Base-by-base conservation (phyloP, 805 yeast species). In the Yarrowia sp. region DNA sequence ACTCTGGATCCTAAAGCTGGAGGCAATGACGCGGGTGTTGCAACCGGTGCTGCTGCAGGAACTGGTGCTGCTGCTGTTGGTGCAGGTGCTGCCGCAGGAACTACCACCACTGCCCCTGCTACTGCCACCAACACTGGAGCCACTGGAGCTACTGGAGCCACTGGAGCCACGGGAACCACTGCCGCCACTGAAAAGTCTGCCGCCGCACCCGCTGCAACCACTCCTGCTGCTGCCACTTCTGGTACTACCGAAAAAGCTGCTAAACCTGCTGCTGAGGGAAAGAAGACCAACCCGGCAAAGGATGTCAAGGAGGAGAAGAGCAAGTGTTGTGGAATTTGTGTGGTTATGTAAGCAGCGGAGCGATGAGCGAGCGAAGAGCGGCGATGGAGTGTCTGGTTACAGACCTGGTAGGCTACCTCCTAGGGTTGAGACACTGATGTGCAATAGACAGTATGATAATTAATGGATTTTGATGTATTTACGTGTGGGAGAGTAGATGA, bases 271-370 rank as follows among this genome's bases (percentile, higher is more conserved):
- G 64, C 51, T 11, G 43, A 3, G 1, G 31, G 32, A 4, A 31
- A 43, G 35, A 43, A 58, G 41, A 44, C 51, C 51, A 44, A 36
- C 41, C 51, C 66, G 4, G 65, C 69, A 22, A 53, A 64, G 36
- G 67, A 60, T 28, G 62, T 64, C 41, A 63, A 68, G 31, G 64
- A 65, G 44, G 55, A 47, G 13, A 64, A 66, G 50, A 44, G 48
- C 61, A 58, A 61, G 65, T 67, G 68, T 67, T 68, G 69, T 18
- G 60, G 65, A 2, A 53, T 68, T 38, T 65, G 67, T 66, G 50
- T 43, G 22, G 11, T 41, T 38, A 55, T 36, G 41, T 41, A 18
- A 38, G 13, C 13, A 11, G 38, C 38, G 38, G 6, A 35, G 38
- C 38, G 38, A 35, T 4, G 38, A 35, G 70, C 28, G 28, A 5